Conservation (phyloP, 768 basidiomycete species). For the Mycena polygramma region DNA sequence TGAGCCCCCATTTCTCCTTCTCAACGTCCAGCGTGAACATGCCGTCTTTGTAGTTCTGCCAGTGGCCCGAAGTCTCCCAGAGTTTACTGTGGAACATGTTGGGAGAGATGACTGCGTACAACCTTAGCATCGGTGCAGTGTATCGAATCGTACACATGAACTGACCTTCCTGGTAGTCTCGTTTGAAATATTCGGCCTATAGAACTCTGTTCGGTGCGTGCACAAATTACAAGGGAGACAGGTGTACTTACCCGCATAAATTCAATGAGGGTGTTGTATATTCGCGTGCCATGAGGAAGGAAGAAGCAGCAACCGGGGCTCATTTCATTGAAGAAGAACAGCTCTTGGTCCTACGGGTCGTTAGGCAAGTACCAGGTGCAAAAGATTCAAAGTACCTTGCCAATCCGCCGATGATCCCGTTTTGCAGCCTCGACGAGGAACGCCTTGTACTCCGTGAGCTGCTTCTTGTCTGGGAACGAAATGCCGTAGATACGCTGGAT, state of each 20-base stretch:
- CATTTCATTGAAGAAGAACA: conserved; percentile 98
- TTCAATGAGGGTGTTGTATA: conserved; percentile 94
- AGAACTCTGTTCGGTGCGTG: conserved; percentile 4
- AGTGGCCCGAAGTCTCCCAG: conserved; percentile 98
- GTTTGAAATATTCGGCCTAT: conserved; percentile 92
- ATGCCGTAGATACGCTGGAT: conserved; percentile 98
- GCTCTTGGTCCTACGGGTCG: conserved; percentile 83
- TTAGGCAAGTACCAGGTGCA: conserved; percentile 8
- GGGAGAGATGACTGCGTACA: conserved; percentile 86
- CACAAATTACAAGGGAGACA: conserved; percentile 9
- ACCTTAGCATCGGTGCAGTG: neutral
- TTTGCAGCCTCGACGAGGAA: conserved; percentile 99
- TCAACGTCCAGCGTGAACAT: conserved; percentile 97
- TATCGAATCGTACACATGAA: neutral
- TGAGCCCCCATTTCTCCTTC: conserved; percentile 95
- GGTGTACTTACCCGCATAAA: conserved; percentile 80
- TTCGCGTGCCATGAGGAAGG: conserved; percentile 95
- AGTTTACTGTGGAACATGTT: conserved; percentile 97
- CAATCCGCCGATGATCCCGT: conserved; percentile 97
- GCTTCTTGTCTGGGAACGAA: conserved; percentile 98
- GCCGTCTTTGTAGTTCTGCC: conserved; percentile 97
- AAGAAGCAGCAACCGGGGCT: conserved; percentile 97
- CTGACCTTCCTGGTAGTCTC: conserved; percentile 93
- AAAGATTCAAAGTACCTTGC: conserved; percentile 65
- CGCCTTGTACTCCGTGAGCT: conserved; percentile 92